Evolutionary conservation across 768 basidiomycete species (phyloP).

Genomic region (Suillus decipiens): DNA sequence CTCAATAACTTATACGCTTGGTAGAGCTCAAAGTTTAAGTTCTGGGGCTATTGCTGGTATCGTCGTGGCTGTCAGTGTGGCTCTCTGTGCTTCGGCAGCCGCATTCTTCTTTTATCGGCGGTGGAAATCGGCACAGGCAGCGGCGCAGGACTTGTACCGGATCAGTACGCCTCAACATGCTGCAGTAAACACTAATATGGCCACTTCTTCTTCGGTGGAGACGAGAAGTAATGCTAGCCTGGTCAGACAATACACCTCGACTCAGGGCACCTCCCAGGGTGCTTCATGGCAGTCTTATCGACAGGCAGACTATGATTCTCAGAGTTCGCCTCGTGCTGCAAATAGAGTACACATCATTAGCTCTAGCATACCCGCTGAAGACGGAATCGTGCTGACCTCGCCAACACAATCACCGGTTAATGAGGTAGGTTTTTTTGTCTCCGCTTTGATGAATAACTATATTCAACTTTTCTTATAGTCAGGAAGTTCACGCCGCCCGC

Average conservation of each 20-base stretch:
- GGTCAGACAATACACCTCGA: constrained; percentile 12
- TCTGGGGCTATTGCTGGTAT: constrained; percentile 28
- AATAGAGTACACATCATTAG: background rate
- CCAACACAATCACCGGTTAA: constrained; percentile 12
- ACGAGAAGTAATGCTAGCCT: constrained; percentile 18
- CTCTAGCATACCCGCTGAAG: constrained; percentile 12
- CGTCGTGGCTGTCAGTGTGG: constrained; percentile 17
- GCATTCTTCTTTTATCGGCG: constrained; percentile 30
- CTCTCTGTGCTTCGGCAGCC: constrained; percentile 15
- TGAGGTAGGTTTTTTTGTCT: constrained; percentile 17
- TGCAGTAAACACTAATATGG: constrained; percentile 8
- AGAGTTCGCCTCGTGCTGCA: constrained; percentile 2
- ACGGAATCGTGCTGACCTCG: constrained; percentile 7
- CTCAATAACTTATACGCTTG: constrained; percentile 6
- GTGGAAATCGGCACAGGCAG: constrained; percentile 27
- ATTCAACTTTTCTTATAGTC: constrained; percentile 11
- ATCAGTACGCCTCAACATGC: constrained; percentile 13
- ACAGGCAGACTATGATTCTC: constrained; percentile 5
- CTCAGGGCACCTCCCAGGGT: constrained; percentile 7
- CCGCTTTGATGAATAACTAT: background rate
- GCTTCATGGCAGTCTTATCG: constrained; percentile 15
- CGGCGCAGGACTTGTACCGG: constrained; percentile 18
- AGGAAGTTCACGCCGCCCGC: constrained; percentile 18
- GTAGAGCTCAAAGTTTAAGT: constrained; percentile 16
- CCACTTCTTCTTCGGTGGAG: constrained; percentile 24